Evolutionary conservation across 2,329 filamentous ascomycete species (phyloP), one percentile per base, ranked within the genome.

Genomic region (Blastomyces parvus): DNA sequence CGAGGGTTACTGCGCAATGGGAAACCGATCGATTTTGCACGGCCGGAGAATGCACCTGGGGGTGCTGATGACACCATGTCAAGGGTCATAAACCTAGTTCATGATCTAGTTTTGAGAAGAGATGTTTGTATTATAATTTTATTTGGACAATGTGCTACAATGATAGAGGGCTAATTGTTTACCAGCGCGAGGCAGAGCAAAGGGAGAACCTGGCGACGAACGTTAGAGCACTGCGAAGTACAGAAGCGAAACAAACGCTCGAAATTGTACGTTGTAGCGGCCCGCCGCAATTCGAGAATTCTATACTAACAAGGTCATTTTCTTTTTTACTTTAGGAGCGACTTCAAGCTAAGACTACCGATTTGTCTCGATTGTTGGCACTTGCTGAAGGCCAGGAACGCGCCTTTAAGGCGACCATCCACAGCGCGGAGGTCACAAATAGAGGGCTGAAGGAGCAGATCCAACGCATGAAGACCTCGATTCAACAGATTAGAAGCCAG

Each of bases 31-130:
- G 88, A 97, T 74, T 99, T 99, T 74, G 86, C 89, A 65, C 80
- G 85, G 66, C 88, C 89, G 9, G 84, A 84, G 61, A 81, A 84
- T 66, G 83, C 81, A 64, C 84, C 87, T 66, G 82, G 82, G 22
- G 75, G 75, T 19, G 81, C 84, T 46, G 83, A 83, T 71, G 84
- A 83, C 60, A 89, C 89, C 22, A 93, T 94, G 86, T 88, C 89
- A 25, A 85, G 86, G 68, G 87, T 97, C 69, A 96, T 99, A 78
- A 89, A 93, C 72, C 83, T 99, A 30, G 86, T 99, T 59, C 96
- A 99, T 76, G 94, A 99, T 73, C 78, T 99, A 69, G 90, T 99
- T 64, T 75, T 97, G 65, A 85, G 92, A 68, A 86, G 92, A 80
- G 94, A 99, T 74, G 91, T 96, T 62, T 58, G 30, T 6, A 57